phyloP scores from a whole-genome alignment of 495 filamentous ascomycete species.

The Articulospora tetracladia region DNA sequence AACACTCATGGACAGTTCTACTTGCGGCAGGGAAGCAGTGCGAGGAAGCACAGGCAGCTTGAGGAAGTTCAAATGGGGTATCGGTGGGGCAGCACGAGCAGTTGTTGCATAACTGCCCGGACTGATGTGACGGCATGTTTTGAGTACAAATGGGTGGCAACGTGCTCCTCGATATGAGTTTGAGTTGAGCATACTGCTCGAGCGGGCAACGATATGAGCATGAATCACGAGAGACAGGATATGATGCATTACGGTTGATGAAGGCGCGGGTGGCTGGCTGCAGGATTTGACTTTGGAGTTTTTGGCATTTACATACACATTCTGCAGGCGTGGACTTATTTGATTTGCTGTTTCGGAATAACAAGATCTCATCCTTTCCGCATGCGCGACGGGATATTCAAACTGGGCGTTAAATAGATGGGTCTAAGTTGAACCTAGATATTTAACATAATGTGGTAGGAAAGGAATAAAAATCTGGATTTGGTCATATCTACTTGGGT shows the following conservation, averaged over 20 bases:
- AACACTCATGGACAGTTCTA: slow-evolving; percentile 2
- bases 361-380: background rate
- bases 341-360: background rate
- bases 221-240: background rate
- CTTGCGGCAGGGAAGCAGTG: slow-evolving; percentile 17
- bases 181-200: background rate
- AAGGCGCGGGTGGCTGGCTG: background rate
- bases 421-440: background rate
- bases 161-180: background rate
- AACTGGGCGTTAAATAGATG: background rate
- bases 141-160: background rate
- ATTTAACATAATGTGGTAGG: background rate
- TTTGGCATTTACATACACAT: background rate
- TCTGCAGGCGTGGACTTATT: background rate
- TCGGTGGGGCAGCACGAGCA: slow-evolving; percentile 11
- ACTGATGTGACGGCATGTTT: too few species aligned
- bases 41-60: slow-evolving; percentile 14
- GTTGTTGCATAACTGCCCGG: slow-evolving; percentile 19
- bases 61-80: slow-evolving; percentile 23
- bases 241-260: background rate
- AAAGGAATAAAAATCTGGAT: too few species aligned
- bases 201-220: background rate
- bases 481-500: too few species aligned
- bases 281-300: background rate
- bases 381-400: background rate